A percentile compares a stretch with the other conserved stretches of the same genome.
phyloP scores from a whole-genome alignment of 2,329 filamentous ascomycete species.

The Lecanoromycetidae sp. region DNA sequence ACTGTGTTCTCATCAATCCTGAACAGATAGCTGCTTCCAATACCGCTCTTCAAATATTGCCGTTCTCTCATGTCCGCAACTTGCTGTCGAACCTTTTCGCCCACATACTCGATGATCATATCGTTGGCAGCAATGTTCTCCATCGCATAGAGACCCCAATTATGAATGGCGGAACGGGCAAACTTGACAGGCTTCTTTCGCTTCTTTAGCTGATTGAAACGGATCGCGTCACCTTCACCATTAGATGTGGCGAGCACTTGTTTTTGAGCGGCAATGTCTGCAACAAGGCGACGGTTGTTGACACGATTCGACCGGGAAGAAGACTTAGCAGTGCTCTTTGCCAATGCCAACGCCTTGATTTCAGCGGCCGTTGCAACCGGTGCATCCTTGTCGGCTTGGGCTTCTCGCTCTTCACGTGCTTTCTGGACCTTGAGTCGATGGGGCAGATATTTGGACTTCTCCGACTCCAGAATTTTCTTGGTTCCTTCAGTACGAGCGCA shows the following conservation, averaged over 20 bases:
- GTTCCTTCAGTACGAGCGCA: conserved; percentile 84
- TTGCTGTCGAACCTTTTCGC: conserved; percentile 91
- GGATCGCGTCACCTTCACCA: conserved; percentile 75
- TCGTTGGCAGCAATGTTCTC: conserved; percentile 95
- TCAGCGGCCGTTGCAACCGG: conserved; percentile 54
- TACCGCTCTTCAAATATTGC: conserved; percentile 87
- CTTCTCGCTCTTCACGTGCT: conserved; percentile 80
- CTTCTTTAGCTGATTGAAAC: conserved; percentile 98
- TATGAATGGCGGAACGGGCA: conserved; percentile 93
- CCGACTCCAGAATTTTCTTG: conserved; percentile 90
- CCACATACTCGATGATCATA: conserved; percentile 99
- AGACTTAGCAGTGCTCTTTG: conserved; percentile 72
- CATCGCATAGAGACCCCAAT: conserved; percentile 96
- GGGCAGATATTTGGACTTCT: conserved; percentile 95
- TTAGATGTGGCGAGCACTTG: conserved; percentile 57
- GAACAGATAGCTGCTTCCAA: conserved; percentile 95
- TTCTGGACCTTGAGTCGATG: conserved; percentile 95
- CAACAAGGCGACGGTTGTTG: conserved; percentile 87
- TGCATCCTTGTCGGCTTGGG: conserved; percentile 48
- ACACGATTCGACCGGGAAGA: conserved; percentile 88
- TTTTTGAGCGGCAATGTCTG: conserved; percentile 91
- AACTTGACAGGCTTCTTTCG: conserved; percentile 99
- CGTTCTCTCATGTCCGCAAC: conserved; percentile 93
- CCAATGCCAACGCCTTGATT: conserved; percentile 59
- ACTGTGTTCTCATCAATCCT: conserved; percentile 96